Conservation (phyloP, 305 asterid species). For the Rubia balearica region DNA sequence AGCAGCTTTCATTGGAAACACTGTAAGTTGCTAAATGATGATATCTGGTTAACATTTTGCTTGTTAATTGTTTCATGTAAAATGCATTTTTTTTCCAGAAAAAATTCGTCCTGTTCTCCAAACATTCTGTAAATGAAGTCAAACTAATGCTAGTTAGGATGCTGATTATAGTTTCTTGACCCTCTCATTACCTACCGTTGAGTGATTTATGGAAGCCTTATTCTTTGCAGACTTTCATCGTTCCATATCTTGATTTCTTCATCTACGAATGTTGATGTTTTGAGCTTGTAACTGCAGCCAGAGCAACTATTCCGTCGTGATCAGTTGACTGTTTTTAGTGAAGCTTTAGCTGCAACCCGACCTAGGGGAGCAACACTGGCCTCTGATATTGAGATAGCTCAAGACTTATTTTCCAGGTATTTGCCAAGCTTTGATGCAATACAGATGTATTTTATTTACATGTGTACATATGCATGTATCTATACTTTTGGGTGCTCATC, state of each 20-base stretch:
- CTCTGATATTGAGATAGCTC: conserved; percentile 72
- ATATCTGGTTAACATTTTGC: not conserved
- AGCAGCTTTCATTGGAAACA: conserved; percentile 93
- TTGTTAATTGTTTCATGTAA: not conserved
- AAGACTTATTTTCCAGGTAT: conserved; percentile 87
- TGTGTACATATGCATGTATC: not conserved
- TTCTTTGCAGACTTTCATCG: not conserved
- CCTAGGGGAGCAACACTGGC: conserved; percentile 74
- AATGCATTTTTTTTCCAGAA: no score
- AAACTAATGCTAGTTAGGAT: not conserved
- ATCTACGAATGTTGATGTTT: conserved; percentile 5
- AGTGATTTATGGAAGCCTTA: not conserved
- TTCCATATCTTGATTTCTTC: not conserved
- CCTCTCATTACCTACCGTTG: not conserved
- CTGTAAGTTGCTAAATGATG: conserved; percentile 44
- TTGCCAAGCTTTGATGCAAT: not conserved
- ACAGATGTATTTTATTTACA: not conserved
- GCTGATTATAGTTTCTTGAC: no score
- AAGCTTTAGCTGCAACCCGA: conserved; percentile 95
- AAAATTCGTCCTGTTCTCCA: not conserved
- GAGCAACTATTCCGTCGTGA: conserved; percentile 81
- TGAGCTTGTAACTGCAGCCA: conserved; percentile 44
- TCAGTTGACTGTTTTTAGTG: conserved; percentile 59
- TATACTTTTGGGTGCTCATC: not conserved
- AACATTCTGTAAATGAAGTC: not conserved